These are phyloP conservation scores for Russula ochroleuca DNA, from an alignment of 768 basidiomycete species.

Conservation along the genomic window DNA sequence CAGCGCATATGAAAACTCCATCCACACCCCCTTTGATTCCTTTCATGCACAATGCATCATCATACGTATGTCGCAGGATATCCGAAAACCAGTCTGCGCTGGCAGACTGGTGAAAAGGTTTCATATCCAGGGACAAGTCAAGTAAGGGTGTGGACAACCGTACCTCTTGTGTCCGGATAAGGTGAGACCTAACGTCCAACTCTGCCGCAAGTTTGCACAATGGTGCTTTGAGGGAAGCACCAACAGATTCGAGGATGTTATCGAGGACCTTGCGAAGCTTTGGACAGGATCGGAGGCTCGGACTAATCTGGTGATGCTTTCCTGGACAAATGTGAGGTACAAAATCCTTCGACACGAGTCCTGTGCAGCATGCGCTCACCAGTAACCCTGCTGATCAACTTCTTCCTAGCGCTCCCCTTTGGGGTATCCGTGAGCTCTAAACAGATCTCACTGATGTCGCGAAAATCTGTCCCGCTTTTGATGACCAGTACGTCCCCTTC, in stretches of 20 bases:
- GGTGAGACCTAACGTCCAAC: conserved; percentile 70
- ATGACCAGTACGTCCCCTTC: conserved; percentile 65
- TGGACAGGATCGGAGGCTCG: conserved; percentile 44
- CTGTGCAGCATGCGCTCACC: conserved; percentile 41
- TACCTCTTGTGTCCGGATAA: conserved; percentile 72
- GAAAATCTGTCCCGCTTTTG: conserved; percentile 89
- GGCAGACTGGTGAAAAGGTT: conserved; percentile 47
- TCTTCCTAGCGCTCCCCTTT: conserved; percentile 56
- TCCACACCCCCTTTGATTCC: conserved; percentile 60
- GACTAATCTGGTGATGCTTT: conserved; percentile 57
- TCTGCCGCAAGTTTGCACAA: conserved; percentile 65
- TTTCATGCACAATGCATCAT: conserved; percentile 57
- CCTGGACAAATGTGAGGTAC: conserved; percentile 40
- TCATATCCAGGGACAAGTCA: conserved; percentile 5
- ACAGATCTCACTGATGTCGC: conserved; percentile 73
- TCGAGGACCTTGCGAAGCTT: conserved; percentile 55
- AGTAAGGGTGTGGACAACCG: conserved; percentile 11
- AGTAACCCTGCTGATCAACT: conserved; percentile 56
- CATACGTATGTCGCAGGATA: conserved; percentile 76
- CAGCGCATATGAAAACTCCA: conserved; percentile 76
- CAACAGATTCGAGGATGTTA: conserved; percentile 63
- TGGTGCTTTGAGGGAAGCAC: conserved; percentile 63
- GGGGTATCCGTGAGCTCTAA: conserved; percentile 60
- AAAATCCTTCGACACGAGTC: neutral
- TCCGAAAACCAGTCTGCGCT: conserved; percentile 84